phyloP scores from a whole-genome alignment of 179 eudicot genomes.

The Beta lomatogona region DNA sequence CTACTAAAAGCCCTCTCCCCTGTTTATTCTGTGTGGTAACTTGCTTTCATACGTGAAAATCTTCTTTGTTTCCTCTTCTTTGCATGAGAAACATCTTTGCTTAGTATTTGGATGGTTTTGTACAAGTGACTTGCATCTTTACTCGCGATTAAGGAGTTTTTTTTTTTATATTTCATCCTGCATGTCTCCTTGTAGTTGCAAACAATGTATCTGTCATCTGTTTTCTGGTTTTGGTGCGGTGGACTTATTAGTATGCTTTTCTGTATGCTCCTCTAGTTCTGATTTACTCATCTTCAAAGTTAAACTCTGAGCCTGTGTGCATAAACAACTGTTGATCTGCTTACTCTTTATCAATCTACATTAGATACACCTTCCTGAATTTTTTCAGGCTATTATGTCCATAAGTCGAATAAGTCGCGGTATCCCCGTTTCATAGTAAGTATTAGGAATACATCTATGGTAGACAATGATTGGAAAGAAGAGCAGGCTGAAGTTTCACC shows the following conservation, averaged over 20 bases:
- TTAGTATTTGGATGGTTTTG: no score
- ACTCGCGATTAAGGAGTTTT: background rate
- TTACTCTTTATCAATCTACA: background rate
- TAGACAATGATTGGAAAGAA: conserved; percentile 37
- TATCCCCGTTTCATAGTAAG: conserved; percentile 35
- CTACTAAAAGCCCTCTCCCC: no score
- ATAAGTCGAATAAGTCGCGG: conserved; percentile 31
- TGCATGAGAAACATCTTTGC: no score
- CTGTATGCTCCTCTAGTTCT: no score
- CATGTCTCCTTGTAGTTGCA: no score
- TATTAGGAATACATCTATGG: conserved; percentile 40
- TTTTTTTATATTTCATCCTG: background rate
- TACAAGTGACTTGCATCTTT: background rate
- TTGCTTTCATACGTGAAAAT: no score
- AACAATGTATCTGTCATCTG: no score
- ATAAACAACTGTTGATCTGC: background rate
- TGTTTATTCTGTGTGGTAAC: no score
- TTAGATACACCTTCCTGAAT: background rate
- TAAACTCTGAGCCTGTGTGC: background rate
- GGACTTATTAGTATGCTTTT: background rate
- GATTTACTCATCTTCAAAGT: background rate
- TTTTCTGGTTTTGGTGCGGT: background rate
- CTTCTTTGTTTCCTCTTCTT: no score
- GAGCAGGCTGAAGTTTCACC: conserved; percentile 28
- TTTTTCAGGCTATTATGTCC: conserved; percentile 36